A percentile compares a stretch with the other conserved stretches of the same genome.
Conservation (phyloP, 169 alveolate species). For the Plasmodium ovale region DNA sequence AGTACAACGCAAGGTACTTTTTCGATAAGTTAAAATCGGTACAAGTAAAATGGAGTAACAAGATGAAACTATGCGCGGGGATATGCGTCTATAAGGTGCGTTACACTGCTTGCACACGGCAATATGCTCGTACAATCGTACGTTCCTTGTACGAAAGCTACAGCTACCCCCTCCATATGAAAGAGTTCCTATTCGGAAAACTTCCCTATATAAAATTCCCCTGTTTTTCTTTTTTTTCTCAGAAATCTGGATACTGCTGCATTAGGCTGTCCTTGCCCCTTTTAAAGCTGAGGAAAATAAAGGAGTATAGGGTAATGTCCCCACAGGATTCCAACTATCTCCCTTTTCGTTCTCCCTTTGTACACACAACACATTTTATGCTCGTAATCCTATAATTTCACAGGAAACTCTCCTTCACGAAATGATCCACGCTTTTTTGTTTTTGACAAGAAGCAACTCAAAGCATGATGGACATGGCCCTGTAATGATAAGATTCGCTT, state of each 20-base stretch:
- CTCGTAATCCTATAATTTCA: background rate
- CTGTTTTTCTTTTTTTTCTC: background rate
- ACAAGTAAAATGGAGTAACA: slow-evolving; percentile 91
- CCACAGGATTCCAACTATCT: background rate
- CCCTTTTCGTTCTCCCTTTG: background rate
- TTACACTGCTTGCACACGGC: no score
- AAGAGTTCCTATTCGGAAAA: background rate
- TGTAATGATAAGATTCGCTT: slow-evolving; percentile 68
- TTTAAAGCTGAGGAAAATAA: slow-evolving; percentile 90
- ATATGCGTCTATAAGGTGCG: slow-evolving; percentile 85
- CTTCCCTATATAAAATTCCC: background rate
- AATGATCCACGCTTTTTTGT: slow-evolving; percentile 96
- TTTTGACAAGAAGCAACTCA: slow-evolving; percentile 84
- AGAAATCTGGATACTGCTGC: slow-evolving; percentile 89
- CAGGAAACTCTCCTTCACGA: slow-evolving; percentile 96
- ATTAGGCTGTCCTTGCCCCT: slow-evolving; percentile 94
- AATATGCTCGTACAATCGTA: background rate
- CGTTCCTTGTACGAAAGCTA: no score
- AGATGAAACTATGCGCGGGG: slow-evolving; percentile 95
- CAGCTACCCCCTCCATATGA: no score
- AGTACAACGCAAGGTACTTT: slow-evolving; percentile 89
- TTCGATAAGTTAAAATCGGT: slow-evolving; percentile 85
- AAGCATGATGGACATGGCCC: slow-evolving; percentile 93
- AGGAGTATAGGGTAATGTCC: slow-evolving; percentile 89
- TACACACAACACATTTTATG: no score